Conservation (phyloP, 306 rosid genomes). For the Malus fusca region DNA sequence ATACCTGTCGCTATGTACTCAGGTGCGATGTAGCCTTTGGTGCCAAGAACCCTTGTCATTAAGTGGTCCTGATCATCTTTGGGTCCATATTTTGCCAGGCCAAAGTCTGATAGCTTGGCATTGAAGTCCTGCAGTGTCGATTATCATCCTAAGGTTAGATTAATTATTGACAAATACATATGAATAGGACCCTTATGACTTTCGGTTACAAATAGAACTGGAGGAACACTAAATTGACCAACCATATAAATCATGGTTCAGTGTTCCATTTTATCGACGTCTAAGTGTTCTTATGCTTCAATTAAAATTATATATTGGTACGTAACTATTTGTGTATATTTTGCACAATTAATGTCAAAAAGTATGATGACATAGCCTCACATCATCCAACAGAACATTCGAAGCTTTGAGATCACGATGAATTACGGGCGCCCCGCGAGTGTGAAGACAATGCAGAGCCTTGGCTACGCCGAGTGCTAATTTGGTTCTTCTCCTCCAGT, state of each 20-base stretch:
- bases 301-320: no score
- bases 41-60: conserved; percentile 37
- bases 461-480: conserved; percentile 43
- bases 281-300: no score
- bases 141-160: neutral
- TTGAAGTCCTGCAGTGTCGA: conserved; percentile 21
- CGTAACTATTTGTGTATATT: neutral
- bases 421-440: conserved; percentile 31
- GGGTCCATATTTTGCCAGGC: conserved; percentile 46
- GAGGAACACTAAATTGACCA: neutral
- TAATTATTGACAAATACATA: neutral
- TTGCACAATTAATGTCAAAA: neutral
- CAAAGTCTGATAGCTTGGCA: conserved; percentile 43
- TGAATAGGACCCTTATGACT: neutral
- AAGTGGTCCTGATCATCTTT: conserved; percentile 19
- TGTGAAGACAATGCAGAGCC: conserved; percentile 45
- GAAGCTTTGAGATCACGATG: conserved; percentile 52
- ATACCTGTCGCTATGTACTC: conserved; percentile 38
- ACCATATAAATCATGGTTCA: neutral
- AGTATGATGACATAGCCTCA: conserved; percentile 19
- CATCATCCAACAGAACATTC: conserved; percentile 42
- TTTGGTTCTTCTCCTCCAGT: conserved; percentile 42
- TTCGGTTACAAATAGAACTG: neutral
- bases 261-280: neutral
- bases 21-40: conserved; percentile 40